Percentiles rank a stretch among this genome's conserved stretches.
Evolutionary conservation across 2,329 filamentous ascomycete genomes (phyloP).

Genomic region (Penicillium sp.): DNA sequence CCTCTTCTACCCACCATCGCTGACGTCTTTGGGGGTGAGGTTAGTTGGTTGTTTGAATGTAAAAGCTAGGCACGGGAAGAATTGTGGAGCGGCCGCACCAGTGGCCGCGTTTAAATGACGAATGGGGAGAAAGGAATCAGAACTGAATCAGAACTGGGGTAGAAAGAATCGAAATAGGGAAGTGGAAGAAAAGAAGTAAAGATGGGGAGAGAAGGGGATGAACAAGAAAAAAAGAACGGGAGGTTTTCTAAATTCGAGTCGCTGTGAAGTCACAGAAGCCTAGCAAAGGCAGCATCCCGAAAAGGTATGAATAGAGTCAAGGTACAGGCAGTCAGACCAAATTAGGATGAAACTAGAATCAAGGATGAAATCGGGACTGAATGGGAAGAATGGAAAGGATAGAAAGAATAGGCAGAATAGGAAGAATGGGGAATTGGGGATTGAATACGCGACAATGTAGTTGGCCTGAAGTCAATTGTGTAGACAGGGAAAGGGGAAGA

Average conservation of each 20-base stretch:
- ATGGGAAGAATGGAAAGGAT: no score
- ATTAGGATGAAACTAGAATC: no score
- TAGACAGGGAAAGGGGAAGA: not conserved
- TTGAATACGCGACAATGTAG: no score
- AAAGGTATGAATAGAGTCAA: not conserved
- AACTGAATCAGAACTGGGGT: no score
- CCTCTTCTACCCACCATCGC: slow-evolving; percentile 37
- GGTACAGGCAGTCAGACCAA: not conserved
- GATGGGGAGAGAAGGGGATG: slow-evolving; percentile 3
- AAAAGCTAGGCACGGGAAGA: not conserved
- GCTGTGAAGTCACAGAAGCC: no score
- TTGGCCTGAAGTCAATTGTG: not conserved
- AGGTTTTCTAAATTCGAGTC: not conserved
- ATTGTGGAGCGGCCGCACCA: no score
- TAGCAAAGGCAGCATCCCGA: no score
- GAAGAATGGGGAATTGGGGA: no score
- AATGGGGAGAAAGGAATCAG: no score
- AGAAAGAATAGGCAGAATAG: no score
- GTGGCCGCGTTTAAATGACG: not conserved
- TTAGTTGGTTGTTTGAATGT: not conserved
- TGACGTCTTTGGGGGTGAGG: slow-evolving; percentile 17
- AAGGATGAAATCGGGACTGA: no score
- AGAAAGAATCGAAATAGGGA: not conserved
- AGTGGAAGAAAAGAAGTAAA: slow-evolving; percentile 7
- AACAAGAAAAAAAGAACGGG: not conserved